phyloP scores from a whole-genome alignment of 2,329 filamentous ascomycete genomes.

The Aureobasidium leucospermi region DNA sequence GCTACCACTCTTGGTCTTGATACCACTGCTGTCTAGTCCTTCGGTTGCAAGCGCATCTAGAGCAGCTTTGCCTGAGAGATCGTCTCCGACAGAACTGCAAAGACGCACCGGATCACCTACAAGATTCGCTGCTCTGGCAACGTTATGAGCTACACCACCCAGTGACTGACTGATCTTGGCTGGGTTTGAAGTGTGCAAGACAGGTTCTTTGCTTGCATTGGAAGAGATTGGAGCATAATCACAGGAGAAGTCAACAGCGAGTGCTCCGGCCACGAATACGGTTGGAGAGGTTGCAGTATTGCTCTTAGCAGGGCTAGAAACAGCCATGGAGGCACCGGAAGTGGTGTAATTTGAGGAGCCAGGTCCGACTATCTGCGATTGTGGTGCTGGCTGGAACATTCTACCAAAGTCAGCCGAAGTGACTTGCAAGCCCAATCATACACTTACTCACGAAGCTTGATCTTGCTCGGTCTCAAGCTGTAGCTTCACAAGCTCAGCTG shows the following conservation, averaged over 20 bases:
- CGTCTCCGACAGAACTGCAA: constrained; percentile 74
- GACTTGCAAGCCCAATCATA: neutral
- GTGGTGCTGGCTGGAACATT: constrained; percentile 10
- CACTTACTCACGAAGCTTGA: constrained; percentile 29
- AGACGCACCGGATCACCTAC: constrained; percentile 61
- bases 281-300: constrained; percentile 38
- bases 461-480: constrained; percentile 33
- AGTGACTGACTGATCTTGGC: constrained; percentile 73
- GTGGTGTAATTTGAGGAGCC: constrained; percentile 15
- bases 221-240: constrained; percentile 54
- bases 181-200: constrained; percentile 77
- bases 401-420: constrained; percentile 11
- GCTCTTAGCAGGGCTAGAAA: neutral
- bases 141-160: constrained; percentile 87
- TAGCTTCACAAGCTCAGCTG: constrained; percentile 53
- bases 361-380: constrained; percentile 8
- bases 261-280: constrained; percentile 81
- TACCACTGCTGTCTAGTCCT: constrained; percentile 57
- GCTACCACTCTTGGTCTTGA: constrained; percentile 48
- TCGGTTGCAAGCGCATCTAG: constrained; percentile 56
- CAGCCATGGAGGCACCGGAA: constrained; percentile 22
- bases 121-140: constrained; percentile 73
- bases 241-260: constrained; percentile 82
- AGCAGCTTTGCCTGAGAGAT: constrained; percentile 68
- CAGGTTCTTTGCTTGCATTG: constrained; percentile 37